These are phyloP conservation scores for Fusarium zealandicum DNA, from an alignment of 2,329 filamentous ascomycete species.

Conservation along the genomic window DNA sequence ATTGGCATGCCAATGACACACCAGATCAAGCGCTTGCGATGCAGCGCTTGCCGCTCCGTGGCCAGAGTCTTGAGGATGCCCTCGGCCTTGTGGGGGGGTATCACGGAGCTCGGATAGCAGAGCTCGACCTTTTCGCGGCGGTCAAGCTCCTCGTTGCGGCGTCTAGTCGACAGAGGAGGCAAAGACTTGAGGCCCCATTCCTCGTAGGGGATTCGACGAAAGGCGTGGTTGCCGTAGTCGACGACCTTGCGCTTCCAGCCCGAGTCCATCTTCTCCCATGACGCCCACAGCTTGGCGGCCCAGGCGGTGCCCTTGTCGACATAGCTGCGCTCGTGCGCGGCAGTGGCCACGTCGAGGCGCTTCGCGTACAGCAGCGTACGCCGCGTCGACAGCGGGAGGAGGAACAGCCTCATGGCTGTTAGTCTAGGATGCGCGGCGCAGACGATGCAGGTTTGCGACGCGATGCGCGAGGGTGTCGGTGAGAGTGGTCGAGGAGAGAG, in stretches of 20 bases:
- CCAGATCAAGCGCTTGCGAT: constrained; percentile 79
- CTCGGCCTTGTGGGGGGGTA: constrained; percentile 69
- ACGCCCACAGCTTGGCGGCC: constrained; percentile 79
- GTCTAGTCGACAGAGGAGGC: constrained; percentile 76
- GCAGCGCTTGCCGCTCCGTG: constrained; percentile 80
- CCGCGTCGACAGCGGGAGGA: constrained; percentile 90
- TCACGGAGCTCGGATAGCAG: constrained; percentile 75
- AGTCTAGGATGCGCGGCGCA: not conserved
- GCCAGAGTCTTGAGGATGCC: constrained; percentile 74
- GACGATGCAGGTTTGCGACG: not conserved
- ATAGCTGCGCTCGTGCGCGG: constrained; percentile 57
- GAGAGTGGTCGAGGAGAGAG: not conserved
- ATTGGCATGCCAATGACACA: constrained; percentile 85
- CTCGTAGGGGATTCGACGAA: constrained; percentile 90
- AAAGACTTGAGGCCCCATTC: constrained; percentile 98
- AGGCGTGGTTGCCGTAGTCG: constrained; percentile 82
- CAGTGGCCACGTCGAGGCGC: constrained; percentile 66
- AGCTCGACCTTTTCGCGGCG: constrained; percentile 74
- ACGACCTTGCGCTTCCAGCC: constrained; percentile 92
- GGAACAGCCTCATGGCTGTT: constrained; percentile 82
- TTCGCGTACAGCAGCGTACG: constrained; percentile 94
- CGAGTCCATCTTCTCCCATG: constrained; percentile 83
- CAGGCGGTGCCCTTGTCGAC: constrained; percentile 75
- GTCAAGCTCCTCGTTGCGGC: constrained; percentile 68
- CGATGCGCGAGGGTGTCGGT: not conserved